phyloP scores from a whole-genome alignment of 345 rosid species.

The Eucalyptus shirleyi region DNA sequence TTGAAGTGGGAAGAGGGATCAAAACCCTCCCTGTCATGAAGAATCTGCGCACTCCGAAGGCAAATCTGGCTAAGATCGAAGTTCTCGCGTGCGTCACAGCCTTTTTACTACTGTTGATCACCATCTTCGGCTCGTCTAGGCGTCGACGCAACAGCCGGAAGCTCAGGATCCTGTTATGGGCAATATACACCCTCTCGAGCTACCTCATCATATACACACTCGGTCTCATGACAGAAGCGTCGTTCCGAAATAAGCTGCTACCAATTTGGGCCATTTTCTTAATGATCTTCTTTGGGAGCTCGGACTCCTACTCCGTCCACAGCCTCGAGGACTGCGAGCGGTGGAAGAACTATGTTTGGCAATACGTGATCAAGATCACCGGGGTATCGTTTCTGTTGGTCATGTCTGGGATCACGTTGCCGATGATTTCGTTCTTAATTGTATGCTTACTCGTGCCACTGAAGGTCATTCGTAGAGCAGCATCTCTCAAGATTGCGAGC shows the following conservation, averaged over 20 bases:
- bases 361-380: neutral
- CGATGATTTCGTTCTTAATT: no score
- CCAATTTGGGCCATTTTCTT: neutral
- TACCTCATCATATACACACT: neutral
- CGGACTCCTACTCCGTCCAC: neutral
- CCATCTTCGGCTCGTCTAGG: neutral
- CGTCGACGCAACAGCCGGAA: fast-evolving
- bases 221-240: neutral
- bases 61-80: neutral
- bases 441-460: fast-evolving
- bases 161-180: neutral
- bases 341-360: neutral
- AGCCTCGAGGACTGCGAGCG: neutral
- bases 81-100: neutral
- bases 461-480: neutral
- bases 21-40: neutral
- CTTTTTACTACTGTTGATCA: neutral
- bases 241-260: neutral
- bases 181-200: neutral
- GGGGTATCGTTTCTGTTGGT: neutral
- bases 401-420: neutral
- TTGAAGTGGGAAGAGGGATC: fast-evolving
- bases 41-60: neutral
- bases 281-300: neutral
- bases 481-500: neutral